phyloP scores from a whole-genome alignment of 2,329 filamentous ascomycete genomes.

The Didymella glomerata region DNA sequence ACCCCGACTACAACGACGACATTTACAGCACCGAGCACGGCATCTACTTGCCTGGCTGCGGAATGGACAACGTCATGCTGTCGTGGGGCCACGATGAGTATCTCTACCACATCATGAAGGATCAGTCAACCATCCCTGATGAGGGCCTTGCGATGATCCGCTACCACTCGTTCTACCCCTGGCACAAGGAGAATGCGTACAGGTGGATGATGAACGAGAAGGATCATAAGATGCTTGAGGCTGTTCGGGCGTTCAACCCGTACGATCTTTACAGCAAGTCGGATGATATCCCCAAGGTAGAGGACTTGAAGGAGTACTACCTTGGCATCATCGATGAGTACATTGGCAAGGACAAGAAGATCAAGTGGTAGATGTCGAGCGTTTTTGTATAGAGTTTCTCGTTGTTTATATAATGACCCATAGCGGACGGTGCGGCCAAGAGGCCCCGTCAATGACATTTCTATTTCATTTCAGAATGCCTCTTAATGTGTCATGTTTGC shows the following conservation, averaged over 20 bases:
- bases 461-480: not conserved
- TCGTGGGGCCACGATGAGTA: slow-evolving; percentile 92
- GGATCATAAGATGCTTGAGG: slow-evolving; percentile 79
- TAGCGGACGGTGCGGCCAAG: slow-evolving; percentile 22
- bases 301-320: slow-evolving; percentile 83
- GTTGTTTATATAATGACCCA: slow-evolving; percentile 8
- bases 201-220: slow-evolving; percentile 82
- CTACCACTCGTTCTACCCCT: slow-evolving; percentile 93
- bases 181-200: slow-evolving; percentile 86
- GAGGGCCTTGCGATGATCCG: slow-evolving; percentile 92
- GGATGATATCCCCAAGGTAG: slow-evolving; percentile 77
- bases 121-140: slow-evolving; percentile 78
- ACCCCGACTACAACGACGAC: slow-evolving; percentile 75
- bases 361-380: slow-evolving; percentile 68
- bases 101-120: slow-evolving; percentile 85
- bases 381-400: not conserved
- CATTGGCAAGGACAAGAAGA: slow-evolving; percentile 69
- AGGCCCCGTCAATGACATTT: slow-evolving; percentile 25
- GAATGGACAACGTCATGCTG: slow-evolving; percentile 87
- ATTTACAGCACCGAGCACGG: slow-evolving; percentile 80
- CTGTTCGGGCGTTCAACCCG: slow-evolving; percentile 86
- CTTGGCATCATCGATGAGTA: slow-evolving; percentile 77
- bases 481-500: too few relatives aligned
- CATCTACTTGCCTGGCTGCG: slow-evolving; percentile 81
- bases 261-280: slow-evolving; percentile 94